Conservation (phyloP, 352 stramenopile species). For the Phytophthora boehmeriae region DNA sequence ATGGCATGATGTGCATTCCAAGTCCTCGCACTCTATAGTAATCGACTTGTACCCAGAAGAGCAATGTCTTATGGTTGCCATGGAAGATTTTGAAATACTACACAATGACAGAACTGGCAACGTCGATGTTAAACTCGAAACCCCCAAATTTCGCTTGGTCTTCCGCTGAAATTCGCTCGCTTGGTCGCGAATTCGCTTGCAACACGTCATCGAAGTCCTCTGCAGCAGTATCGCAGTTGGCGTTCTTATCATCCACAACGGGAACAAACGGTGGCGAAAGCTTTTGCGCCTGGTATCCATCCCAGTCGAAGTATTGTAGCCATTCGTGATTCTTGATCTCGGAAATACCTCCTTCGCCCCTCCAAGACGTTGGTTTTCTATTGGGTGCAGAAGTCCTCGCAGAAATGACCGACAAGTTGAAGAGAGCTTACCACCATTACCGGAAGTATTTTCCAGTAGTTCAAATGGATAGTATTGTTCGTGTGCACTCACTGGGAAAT, state of each 20-base stretch:
- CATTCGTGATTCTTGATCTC: conserved; percentile 66
- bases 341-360: conserved; percentile 20
- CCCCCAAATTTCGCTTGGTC: conserved; percentile 57
- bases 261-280: conserved; percentile 52
- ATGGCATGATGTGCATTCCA: too few species aligned
- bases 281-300: conserved; percentile 40
- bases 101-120: conserved; percentile 24
- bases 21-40: too few species aligned
- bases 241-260: conserved; percentile 60
- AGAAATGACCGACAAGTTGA: conserved; percentile 48
- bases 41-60: too few species aligned
- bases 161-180: conserved; percentile 37
- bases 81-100: conserved; percentile 16
- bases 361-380: conserved; percentile 51
- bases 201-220: conserved; percentile 76
- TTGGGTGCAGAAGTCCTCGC: conserved; percentile 53
- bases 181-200: conserved; percentile 38
- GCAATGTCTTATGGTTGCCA: too few species aligned
- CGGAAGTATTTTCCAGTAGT: conserved; percentile 37
- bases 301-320: conserved; percentile 63
- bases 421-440: conserved; percentile 26
- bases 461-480: conserved; percentile 61
- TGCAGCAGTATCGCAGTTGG: conserved; percentile 64
- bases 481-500: conserved; percentile 32
- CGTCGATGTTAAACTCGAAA: conserved; percentile 69